Conservation (phyloP, 2,329 filamentous ascomycete genomes). For the Penicillium freii region DNA sequence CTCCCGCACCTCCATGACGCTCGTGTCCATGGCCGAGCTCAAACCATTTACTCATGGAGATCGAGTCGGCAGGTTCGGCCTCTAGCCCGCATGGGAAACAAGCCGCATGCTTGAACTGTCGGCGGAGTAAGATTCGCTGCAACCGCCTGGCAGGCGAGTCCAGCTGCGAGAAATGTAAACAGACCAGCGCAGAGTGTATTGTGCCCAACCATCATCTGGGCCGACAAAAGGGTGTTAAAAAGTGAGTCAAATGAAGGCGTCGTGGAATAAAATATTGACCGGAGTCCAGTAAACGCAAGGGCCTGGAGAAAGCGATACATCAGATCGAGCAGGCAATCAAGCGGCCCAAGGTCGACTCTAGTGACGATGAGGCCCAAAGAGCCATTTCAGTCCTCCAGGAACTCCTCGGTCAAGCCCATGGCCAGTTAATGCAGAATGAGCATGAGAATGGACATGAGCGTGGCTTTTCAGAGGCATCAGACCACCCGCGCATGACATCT, state of each 20-base stretch:
- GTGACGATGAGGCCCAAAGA: conserved; percentile 45
- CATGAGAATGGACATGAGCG: conserved; percentile 29
- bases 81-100: conserved; percentile 27
- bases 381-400: conserved; percentile 48
- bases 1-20: background rate
- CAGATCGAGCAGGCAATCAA: conserved; percentile 70
- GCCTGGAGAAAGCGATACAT: conserved; percentile 70
- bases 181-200: conserved; percentile 60
- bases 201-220: conserved; percentile 72
- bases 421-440: conserved; percentile 34
- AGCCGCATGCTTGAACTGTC: conserved; percentile 62
- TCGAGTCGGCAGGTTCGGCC: conserved; percentile 7
- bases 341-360: conserved; percentile 50
- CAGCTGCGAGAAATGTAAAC: conserved; percentile 61
- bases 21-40: background rate
- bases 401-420: conserved; percentile 51
- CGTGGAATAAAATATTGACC: conserved; percentile 9
- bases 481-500: conserved; percentile 21
- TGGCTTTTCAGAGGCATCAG: conserved; percentile 35
- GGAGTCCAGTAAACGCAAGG: conserved; percentile 63
- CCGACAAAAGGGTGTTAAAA: conserved; percentile 73
- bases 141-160: conserved; percentile 54
- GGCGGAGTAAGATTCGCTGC: conserved; percentile 67
- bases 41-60: conserved; percentile 15
- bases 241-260: conserved; percentile 51